Evolutionary conservation across 2,329 filamentous ascomycete genomes (phyloP).

Genomic region (Talaromyces verruculosus): DNA sequence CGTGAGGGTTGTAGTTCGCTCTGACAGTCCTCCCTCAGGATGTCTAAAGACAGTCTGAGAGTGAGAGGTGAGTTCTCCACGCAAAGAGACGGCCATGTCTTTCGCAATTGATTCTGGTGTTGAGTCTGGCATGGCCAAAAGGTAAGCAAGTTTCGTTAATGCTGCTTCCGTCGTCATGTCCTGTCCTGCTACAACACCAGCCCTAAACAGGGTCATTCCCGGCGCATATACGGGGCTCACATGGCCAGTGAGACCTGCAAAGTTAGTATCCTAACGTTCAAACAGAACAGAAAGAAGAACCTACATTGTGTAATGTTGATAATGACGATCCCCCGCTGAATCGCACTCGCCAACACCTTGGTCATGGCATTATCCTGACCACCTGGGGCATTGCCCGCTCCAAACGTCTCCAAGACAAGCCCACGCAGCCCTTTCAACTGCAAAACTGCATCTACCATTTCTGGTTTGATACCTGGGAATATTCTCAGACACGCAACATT

Average conservation of each 20-base stretch:
- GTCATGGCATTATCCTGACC: conserved; percentile 77
- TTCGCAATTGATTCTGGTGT: conserved; percentile 64
- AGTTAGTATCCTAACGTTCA: neutral
- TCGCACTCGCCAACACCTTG: conserved; percentile 72
- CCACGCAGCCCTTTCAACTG: conserved; percentile 73
- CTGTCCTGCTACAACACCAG: conserved; percentile 84
- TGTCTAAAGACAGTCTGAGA: conserved; percentile 73
- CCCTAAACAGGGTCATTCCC: conserved; percentile 72
- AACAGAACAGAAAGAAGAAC: conserved; percentile 24
- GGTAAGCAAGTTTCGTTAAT: conserved; percentile 84
- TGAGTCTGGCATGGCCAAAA: conserved; percentile 69
- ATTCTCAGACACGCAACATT: conserved; percentile 87
- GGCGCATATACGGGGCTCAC: conserved; percentile 77
- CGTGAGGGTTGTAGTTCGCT: conserved; percentile 66
- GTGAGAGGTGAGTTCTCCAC: conserved; percentile 82
- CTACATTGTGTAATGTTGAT: conserved; percentile 91
- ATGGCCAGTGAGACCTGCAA: conserved; percentile 60
- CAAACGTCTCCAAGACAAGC: conserved; percentile 86
- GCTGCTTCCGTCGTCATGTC: conserved; percentile 89
- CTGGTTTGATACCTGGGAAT: conserved; percentile 89
- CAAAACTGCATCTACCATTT: conserved; percentile 85
- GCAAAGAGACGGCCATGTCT: conserved; percentile 71
- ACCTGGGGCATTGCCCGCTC: conserved; percentile 85
- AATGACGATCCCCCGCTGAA: conserved; percentile 77
- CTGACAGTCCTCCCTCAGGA: conserved; percentile 57